Conservation (phyloP, 345 rosid genomes). For the Laguncularia racemosa region DNA sequence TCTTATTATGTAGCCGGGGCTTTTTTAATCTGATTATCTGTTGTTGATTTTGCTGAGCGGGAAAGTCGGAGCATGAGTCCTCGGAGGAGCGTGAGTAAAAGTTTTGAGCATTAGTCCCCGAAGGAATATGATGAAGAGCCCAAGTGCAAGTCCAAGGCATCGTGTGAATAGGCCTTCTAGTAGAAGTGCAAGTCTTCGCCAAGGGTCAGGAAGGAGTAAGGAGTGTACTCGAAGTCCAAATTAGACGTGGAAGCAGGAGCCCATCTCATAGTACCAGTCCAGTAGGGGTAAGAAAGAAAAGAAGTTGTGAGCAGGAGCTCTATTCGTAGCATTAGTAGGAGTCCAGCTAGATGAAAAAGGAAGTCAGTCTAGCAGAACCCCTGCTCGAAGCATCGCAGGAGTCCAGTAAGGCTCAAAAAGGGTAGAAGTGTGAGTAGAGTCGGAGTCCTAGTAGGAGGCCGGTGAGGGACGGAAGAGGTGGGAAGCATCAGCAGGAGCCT, state of each 20-base stretch:
- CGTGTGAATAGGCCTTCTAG: conserved; percentile 30
- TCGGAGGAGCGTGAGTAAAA: conserved; percentile 68
- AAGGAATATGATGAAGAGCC: conserved; percentile 63
- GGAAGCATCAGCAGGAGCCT: conserved; percentile 30
- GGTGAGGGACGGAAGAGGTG: conserved; percentile 20
- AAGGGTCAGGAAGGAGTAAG: conserved; percentile 13
- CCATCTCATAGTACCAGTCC: neutral
- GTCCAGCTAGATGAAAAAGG: neutral
- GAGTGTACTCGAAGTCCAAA: conserved; percentile 42
- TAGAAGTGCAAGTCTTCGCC: conserved; percentile 25
- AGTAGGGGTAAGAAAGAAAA: neutral
- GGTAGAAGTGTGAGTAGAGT: conserved; percentile 43
- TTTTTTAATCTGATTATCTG: conserved; percentile 31
- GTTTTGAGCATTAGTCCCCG: conserved; percentile 78
- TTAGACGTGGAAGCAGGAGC: conserved; percentile 13
- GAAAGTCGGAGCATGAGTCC: conserved; percentile 92
- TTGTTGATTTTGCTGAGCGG: conserved; percentile 33
- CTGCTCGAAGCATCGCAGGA: neutral
- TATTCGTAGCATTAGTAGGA: neutral
- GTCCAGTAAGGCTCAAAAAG: conserved; percentile 6
- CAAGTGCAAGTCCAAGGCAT: conserved; percentile 45
- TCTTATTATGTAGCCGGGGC: conserved; percentile 30
- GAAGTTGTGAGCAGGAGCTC: conserved; percentile 6
- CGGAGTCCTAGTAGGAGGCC: conserved; percentile 55
- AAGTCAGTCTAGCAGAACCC: neutral